Evolutionary conservation across 2,329 filamentous ascomycete species (phyloP).

Genomic region (Pseudocercospora eumusae): DNA sequence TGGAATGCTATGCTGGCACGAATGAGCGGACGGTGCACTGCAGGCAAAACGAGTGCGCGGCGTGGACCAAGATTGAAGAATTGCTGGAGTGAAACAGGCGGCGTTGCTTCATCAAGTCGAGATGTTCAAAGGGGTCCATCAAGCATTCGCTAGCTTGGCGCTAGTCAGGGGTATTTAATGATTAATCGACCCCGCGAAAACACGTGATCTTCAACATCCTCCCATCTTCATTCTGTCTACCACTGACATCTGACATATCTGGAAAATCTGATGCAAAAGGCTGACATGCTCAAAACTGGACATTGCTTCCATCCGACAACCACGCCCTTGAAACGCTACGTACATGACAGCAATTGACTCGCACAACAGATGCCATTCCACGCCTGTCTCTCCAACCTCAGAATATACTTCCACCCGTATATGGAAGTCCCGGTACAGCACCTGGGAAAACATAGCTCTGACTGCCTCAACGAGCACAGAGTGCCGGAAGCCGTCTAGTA

Average conservation of each 20-base stretch:
- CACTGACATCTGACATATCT: no score
- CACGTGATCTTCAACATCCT: not conserved
- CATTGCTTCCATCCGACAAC: slow-evolving; percentile 2
- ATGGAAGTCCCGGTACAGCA: no score
- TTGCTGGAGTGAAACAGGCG: slow-evolving; percentile 9
- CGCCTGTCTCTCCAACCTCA: no score
- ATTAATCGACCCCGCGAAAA: not conserved
- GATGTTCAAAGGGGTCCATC: slow-evolving; percentile 6
- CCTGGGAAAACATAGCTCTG: no score
- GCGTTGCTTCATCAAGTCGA: no score
- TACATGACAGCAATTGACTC: no score
- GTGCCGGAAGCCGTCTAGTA: no score
- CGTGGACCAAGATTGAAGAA: slow-evolving; percentile 4
- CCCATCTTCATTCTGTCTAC: slow-evolving; percentile 11
- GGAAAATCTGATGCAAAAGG: no score
- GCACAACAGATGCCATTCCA: no score
- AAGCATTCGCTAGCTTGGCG: slow-evolving; percentile 1
- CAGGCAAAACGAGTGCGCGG: slow-evolving; percentile 6
- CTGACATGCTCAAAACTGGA: slow-evolving; percentile 15
- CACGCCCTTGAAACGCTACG: no score
- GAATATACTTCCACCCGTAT: no score
- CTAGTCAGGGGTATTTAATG: not conserved
- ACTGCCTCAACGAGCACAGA: no score
- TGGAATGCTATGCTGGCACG: not conserved
- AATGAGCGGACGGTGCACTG: slow-evolving; percentile 1